Conservation (phyloP, 352 stramenopile genomes). For the Pythium grandisporangium region DNA sequence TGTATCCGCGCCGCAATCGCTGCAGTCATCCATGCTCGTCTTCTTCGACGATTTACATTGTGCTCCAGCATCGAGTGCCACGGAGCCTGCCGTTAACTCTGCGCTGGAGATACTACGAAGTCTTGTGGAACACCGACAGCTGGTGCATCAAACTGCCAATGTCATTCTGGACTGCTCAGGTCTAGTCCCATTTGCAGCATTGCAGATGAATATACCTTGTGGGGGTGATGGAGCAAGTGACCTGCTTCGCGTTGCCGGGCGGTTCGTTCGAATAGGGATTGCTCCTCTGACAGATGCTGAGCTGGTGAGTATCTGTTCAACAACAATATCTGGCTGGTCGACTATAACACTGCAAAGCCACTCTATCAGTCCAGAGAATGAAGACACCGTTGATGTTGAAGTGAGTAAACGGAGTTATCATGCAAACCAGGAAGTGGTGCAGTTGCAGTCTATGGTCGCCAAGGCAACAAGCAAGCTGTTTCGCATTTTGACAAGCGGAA, state of each 20-base stretch:
- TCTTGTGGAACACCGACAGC: slow-evolving; percentile 25
- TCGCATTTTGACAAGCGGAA: slow-evolving; percentile 28
- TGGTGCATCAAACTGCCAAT: slow-evolving; percentile 27
- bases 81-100: slow-evolving; percentile 12
- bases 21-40: slow-evolving; percentile 13
- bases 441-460: slow-evolving; percentile 27
- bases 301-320: slow-evolving; percentile 38
- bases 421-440: slow-evolving; percentile 18
- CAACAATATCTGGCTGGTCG: slow-evolving; percentile 6
- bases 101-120: slow-evolving; percentile 37
- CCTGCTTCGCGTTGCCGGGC: slow-evolving; percentile 16
- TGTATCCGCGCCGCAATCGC: slow-evolving; percentile 1
- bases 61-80: slow-evolving; percentile 11
- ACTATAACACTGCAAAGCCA: not conserved
- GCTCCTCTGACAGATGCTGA: slow-evolving; percentile 25
- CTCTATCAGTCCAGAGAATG: too few relatives aligned
- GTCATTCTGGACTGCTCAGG: slow-evolving; percentile 12
- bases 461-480: slow-evolving; percentile 51
- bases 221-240: not conserved
- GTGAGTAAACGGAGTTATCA: slow-evolving; percentile 1
- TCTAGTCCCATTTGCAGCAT: slow-evolving; percentile 18
- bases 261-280: slow-evolving; percentile 28
- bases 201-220: too few relatives aligned
- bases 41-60: slow-evolving; percentile 66
- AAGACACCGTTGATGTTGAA: not conserved